Percentiles rank a stretch among this genome's conserved stretches.
Conservation (phyloP, 2,329 filamentous ascomycete species). For the Microdochium paspali region DNA sequence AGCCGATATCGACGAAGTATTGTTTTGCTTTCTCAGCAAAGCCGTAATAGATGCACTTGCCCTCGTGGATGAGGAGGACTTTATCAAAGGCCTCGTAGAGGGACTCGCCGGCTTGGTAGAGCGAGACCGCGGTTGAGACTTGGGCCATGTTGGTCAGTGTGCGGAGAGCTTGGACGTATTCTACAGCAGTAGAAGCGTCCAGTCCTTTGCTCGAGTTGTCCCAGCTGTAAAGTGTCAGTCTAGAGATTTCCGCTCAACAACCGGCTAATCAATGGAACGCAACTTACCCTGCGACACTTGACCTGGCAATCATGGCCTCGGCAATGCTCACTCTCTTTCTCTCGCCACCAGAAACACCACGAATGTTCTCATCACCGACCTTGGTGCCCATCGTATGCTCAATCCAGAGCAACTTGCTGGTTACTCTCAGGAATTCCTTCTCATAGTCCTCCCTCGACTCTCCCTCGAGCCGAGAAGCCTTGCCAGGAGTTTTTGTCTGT, state of each 20-base stretch:
- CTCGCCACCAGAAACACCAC: slow-evolving; percentile 53
- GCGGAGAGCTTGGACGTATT: slow-evolving; percentile 55
- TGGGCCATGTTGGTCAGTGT: slow-evolving; percentile 58
- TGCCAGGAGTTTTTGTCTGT: slow-evolving; percentile 51
- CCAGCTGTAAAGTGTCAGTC: no score
- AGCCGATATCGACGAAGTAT: slow-evolving; percentile 66
- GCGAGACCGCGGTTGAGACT: slow-evolving; percentile 51
- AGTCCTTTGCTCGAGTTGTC: slow-evolving; percentile 60
- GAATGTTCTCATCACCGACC: slow-evolving; percentile 58
- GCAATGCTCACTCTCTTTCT: slow-evolving; percentile 69
- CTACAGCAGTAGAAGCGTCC: slow-evolving; percentile 55
- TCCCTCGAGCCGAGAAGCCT: slow-evolving; percentile 47
- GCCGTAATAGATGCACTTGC: slow-evolving; percentile 66
- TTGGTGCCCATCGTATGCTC: slow-evolving; percentile 56
- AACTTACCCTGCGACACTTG: slow-evolving; percentile 47
- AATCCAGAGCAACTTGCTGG: slow-evolving; percentile 61
- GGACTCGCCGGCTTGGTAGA: slow-evolving; percentile 53
- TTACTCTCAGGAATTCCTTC: slow-evolving; percentile 27
- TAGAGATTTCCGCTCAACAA: no score
- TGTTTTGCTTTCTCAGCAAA: slow-evolving; percentile 49
- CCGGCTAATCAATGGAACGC: no score
- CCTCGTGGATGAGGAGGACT: slow-evolving; percentile 56
- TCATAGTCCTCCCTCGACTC: slow-evolving; percentile 44
- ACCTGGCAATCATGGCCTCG: slow-evolving; percentile 53
- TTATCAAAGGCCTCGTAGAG: slow-evolving; percentile 55